phyloP scores from a whole-genome alignment of 1,284 basidiomycete species.

The Boletus smithii region DNA sequence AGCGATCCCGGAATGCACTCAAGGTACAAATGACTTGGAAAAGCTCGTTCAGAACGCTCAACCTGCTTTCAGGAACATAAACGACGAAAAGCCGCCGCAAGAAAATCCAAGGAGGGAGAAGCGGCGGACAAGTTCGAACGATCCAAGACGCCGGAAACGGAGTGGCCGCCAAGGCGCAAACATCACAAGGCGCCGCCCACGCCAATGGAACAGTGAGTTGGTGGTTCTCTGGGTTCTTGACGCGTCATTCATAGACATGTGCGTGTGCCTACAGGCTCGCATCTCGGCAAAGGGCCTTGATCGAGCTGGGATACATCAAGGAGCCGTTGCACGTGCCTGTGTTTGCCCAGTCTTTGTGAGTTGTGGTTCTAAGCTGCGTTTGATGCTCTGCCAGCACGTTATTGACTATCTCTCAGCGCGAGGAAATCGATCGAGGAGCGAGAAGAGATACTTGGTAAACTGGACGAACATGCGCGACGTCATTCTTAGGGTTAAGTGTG shows the following conservation, averaged over 20 bases:
- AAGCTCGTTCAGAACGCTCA: conserved; percentile 8
- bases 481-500: conserved; percentile 1
- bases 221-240: neutral
- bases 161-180: conserved; percentile 63
- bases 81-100: conserved; percentile 27
- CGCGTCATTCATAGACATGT: neutral
- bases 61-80: conserved; percentile 25
- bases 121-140: conserved; percentile 13
- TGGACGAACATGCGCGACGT: conserved; percentile 37
- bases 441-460: conserved; percentile 40
- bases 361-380: conserved; percentile 5
- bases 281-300: conserved; percentile 53
- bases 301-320: conserved; percentile 57
- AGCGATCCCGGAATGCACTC: conserved; percentile 52
- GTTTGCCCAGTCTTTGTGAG: conserved; percentile 66
- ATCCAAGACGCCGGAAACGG: conserved; percentile 35
- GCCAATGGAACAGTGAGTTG: conserved; percentile 50
- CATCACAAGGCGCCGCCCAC: conserved; percentile 52
- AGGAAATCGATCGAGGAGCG: conserved; percentile 43
- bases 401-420: conserved; percentile 32
- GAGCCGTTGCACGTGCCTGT: conserved; percentile 45
- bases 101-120: conserved; percentile 26
- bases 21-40: conserved; percentile 38
- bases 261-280: conserved; percentile 39
- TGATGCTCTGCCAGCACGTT: neutral